Conservation (phyloP, 139 green algal genomes). For the Chlorella ohadii region DNA sequence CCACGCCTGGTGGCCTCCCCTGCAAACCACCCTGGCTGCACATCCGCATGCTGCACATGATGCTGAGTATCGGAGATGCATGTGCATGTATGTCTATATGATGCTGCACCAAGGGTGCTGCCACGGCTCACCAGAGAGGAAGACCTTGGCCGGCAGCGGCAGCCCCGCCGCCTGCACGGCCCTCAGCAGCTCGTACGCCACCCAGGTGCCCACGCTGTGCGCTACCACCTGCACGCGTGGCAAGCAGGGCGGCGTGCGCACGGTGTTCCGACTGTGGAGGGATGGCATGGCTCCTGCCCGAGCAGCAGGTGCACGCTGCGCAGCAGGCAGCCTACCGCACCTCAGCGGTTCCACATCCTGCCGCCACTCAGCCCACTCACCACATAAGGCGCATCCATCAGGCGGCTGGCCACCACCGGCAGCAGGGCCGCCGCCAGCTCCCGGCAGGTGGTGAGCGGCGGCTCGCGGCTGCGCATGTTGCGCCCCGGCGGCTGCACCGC, state of each 20-base stretch:
- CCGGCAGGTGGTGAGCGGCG: slow-evolving; percentile 36
- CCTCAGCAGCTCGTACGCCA: slow-evolving; percentile 79
- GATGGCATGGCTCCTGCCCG: too few relatives aligned
- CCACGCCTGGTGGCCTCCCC: too few relatives aligned
- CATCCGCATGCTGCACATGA: too few relatives aligned
- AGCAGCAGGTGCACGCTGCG: too few relatives aligned
- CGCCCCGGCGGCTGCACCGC: slow-evolving; percentile 83
- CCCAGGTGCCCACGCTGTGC: slow-evolving; percentile 87
- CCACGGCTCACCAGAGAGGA: slow-evolving; percentile 69
- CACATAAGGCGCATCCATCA: slow-evolving; percentile 61
- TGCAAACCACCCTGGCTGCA: too few relatives aligned
- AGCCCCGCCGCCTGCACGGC: slow-evolving; percentile 51
- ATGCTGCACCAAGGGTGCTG: too few relatives aligned
- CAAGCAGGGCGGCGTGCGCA: background rate
- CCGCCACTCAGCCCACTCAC: slow-evolving; percentile 41
- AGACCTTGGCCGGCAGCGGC: slow-evolving; percentile 63
- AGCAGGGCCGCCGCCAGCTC: slow-evolving; percentile 64
- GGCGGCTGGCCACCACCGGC: slow-evolving; percentile 57
- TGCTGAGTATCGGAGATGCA: too few relatives aligned
- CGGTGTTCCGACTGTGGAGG: too few relatives aligned
- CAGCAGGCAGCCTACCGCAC: too few relatives aligned
- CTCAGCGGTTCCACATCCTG: background rate
- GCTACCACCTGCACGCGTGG: slow-evolving; percentile 57
- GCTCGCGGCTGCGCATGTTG: slow-evolving; percentile 58
- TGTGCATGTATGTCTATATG: too few relatives aligned